A percentile compares a stretch with the other conserved stretches of the same genome.
Evolutionary conservation across 495 filamentous ascomycete species (phyloP).

Genomic region (Lophiotrema nucula): DNA sequence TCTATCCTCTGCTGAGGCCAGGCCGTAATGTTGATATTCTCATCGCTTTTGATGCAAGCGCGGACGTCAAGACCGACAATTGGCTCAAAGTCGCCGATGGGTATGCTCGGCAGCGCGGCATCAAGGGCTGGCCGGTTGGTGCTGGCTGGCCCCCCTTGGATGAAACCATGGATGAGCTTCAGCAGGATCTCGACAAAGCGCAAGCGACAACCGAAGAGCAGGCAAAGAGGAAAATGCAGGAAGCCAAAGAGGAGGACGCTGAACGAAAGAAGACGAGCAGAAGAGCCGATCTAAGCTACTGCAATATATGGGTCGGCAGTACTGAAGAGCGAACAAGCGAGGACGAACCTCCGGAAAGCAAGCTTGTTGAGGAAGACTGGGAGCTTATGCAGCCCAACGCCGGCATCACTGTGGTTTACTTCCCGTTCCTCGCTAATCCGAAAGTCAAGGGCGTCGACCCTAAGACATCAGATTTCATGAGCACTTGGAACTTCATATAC

Average conservation of each 20-base stretch:
- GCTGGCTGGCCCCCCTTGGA: constrained; percentile 77
- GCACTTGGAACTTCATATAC: constrained; percentile 97
- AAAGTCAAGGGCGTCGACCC: constrained; percentile 78
- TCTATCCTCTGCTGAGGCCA: constrained; percentile 87
- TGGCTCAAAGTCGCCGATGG: constrained; percentile 93
- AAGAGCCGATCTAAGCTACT: constrained; percentile 64
- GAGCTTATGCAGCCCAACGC: constrained; percentile 73
- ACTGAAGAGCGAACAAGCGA: constrained; percentile 63
- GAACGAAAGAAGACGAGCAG: constrained; percentile 24
- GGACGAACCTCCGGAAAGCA: constrained; percentile 64
- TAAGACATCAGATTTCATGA: constrained; percentile 75
- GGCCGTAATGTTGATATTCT: constrained; percentile 86
- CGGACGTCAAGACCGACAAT: constrained; percentile 81
- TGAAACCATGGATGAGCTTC: constrained; percentile 53
- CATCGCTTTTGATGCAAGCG: constrained; percentile 84
- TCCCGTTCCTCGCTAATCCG: constrained; percentile 81
- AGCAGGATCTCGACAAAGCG: constrained; percentile 65
- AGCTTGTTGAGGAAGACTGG: constrained; percentile 64
- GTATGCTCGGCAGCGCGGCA: constrained; percentile 80
- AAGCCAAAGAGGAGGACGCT: constrained; percentile 56
- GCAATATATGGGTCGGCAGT: constrained; percentile 91
- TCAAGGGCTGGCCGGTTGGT: constrained; percentile 91
- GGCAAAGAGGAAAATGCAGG: constrained; percentile 60
- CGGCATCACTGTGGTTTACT: constrained; percentile 86
- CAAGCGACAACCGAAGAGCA: constrained; percentile 59